Evolutionary conservation across 306 rosid genomes (phyloP).

Genomic region (Cicer yamashitae): DNA sequence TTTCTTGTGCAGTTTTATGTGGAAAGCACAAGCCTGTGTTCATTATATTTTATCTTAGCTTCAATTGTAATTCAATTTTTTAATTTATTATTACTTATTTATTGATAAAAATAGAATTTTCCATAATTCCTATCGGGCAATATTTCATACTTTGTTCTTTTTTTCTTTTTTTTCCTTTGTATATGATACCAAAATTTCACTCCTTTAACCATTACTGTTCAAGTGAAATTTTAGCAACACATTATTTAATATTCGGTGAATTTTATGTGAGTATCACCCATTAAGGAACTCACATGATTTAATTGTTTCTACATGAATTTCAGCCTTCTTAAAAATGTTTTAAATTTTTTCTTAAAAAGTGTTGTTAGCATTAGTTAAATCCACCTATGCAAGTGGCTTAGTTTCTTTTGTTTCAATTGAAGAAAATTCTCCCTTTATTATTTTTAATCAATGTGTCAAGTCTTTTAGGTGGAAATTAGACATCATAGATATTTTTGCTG

Average conservation of each 20-base stretch:
- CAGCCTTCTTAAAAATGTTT: no score
- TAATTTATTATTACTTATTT: constrained; percentile 19
- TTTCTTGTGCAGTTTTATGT: constrained; percentile 48
- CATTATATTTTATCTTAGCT: constrained; percentile 33
- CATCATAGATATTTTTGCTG: no score
- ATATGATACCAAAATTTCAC: constrained; percentile 1
- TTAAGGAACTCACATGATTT: neutral
- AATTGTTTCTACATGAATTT: neutral
- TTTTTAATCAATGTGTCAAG: no score
- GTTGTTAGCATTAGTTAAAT: no score
- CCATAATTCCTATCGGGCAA: constrained; percentile 1
- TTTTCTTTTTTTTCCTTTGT: neutral
- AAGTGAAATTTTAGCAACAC: neutral
- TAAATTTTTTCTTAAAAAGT: no score
- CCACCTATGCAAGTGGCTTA: no score
- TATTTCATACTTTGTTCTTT: constrained; percentile 19
- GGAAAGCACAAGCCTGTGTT: constrained; percentile 44
- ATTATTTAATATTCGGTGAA: neutral
- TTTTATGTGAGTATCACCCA: neutral
- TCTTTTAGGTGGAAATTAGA: no score
- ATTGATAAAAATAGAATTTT: neutral
- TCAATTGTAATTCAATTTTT: constrained; percentile 41
- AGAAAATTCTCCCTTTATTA: no score
- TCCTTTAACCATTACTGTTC: neutral
- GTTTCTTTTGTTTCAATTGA: no score